phyloP scores from a whole-genome alignment of 768 basidiomycete species.

The Russula abietina region DNA sequence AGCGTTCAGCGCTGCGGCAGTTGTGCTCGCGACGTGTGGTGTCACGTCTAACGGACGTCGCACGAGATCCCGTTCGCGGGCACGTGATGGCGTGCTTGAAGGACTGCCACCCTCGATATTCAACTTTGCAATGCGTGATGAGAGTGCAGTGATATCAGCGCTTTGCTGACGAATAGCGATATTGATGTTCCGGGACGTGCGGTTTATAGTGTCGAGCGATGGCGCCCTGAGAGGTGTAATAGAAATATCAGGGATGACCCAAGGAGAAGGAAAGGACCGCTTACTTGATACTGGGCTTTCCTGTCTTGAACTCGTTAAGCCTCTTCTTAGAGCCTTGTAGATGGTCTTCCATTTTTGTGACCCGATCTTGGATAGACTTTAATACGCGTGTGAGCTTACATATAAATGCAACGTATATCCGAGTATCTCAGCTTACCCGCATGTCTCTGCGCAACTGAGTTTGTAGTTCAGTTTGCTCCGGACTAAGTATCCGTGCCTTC shows the following conservation, averaged over 20 bases:
- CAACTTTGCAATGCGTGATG: slow-evolving; percentile 48
- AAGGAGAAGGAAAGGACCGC: neutral
- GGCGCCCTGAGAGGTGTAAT: slow-evolving; percentile 53
- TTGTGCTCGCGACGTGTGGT: slow-evolving; percentile 63
- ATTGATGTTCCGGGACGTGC: slow-evolving; percentile 83
- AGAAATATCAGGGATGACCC: neutral
- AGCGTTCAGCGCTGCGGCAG: slow-evolving; percentile 59
- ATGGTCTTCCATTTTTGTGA: slow-evolving; percentile 21
- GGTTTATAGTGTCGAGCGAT: slow-evolving; percentile 76
- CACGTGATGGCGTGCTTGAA: slow-evolving; percentile 28
- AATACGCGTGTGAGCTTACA: neutral
- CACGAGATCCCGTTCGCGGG: slow-evolving; percentile 14
- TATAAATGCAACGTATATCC: slow-evolving; percentile 1
- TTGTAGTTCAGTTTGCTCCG: slow-evolving; percentile 84
- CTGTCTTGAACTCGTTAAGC: slow-evolving; percentile 23
- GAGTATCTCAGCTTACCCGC: slow-evolving; percentile 43
- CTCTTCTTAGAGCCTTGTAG: slow-evolving; percentile 20
- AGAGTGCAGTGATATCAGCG: slow-evolving; percentile 46
- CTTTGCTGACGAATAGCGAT: slow-evolving; percentile 58
- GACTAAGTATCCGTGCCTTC: slow-evolving; percentile 45
- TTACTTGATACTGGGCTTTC: slow-evolving; percentile 12
- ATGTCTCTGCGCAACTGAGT: slow-evolving; percentile 65
- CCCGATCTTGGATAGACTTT: slow-evolving; percentile 19
- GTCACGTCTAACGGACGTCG: slow-evolving; percentile 34
- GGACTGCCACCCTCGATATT: slow-evolving; percentile 38